Percentiles rank a stretch among this genome's conserved stretches.
These are phyloP conservation scores for Gaertneriomyces semiglobifer DNA, from an alignment of 192 early-diverging fungal species.

Conservation along the genomic window DNA sequence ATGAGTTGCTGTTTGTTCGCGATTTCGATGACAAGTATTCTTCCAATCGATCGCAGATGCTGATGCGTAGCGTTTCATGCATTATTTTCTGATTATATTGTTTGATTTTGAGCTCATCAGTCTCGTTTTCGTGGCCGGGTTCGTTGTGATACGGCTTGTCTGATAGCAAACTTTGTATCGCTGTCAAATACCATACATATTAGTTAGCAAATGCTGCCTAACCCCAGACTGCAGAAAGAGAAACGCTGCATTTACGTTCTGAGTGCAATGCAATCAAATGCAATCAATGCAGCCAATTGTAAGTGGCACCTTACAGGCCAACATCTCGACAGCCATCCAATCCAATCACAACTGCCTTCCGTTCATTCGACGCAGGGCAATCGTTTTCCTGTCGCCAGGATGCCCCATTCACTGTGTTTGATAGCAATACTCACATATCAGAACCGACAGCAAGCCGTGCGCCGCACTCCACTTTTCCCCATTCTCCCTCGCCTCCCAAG, in stretches of 20 bases:
- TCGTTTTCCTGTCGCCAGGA: too few species aligned
- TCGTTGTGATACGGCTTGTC: constrained; percentile 59
- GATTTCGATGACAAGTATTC: constrained; percentile 12
- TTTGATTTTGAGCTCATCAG: constrained; percentile 37
- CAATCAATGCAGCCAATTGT: neutral
- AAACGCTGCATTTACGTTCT: too few species aligned
- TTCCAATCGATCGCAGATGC: constrained; percentile 58
- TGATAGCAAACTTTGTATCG: constrained; percentile 60
- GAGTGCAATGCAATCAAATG: too few species aligned
- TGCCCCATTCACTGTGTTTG: too few species aligned
- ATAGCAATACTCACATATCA: constrained; percentile 37
- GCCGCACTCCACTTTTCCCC: constrained; percentile 58
- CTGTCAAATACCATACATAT: neutral
- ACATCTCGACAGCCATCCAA: too few species aligned
- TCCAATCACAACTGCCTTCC: neutral
- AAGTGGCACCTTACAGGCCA: neutral
- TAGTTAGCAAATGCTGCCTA: too few species aligned
- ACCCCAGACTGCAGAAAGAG: too few species aligned
- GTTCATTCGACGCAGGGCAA: neutral
- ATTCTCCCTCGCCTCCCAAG: constrained; percentile 48
- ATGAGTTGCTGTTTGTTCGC: neutral
- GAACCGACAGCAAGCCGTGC: constrained; percentile 57
- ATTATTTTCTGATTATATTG: constrained; percentile 60
- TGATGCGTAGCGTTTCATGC: constrained; percentile 62
- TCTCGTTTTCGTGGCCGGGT: constrained; percentile 56